Evolutionary conservation across 2,329 filamentous ascomycete genomes (phyloP).

Genomic region (Dothidotthia symphoricarpi): DNA sequence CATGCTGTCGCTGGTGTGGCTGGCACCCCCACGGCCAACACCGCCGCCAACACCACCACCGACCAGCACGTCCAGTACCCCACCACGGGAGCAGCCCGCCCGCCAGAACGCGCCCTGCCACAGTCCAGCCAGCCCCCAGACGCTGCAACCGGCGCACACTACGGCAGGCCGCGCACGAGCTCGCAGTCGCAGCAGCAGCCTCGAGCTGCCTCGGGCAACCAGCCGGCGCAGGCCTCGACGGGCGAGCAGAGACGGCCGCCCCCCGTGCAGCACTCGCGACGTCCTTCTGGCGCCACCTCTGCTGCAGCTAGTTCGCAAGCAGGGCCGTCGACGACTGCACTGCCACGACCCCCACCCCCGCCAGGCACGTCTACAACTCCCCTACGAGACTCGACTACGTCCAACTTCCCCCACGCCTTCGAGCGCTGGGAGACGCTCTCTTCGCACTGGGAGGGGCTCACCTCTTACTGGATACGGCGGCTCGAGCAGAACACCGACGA

Average conservation of each 20-base stretch:
- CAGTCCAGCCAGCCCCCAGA: conserved; percentile 25
- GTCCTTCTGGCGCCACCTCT: conserved; percentile 23
- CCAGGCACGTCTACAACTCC: conserved; percentile 28
- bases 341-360: conserved; percentile 27
- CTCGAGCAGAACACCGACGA: conserved; percentile 89
- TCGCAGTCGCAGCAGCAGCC: conserved; percentile 40
- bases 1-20: conserved; percentile 54
- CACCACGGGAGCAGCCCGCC: conserved; percentile 27
- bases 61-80: conserved; percentile 32
- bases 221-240: conserved; percentile 21
- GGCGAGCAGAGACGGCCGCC: conserved; percentile 33
- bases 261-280: conserved; percentile 31
- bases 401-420: conserved; percentile 91
- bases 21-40: conserved; percentile 36
- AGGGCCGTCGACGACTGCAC: conserved; percentile 27
- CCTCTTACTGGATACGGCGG: conserved; percentile 93
- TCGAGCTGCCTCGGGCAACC: conserved; percentile 28
- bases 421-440: conserved; percentile 97
- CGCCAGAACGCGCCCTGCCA: conserved; percentile 30
- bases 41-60: conserved; percentile 26
- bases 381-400: conserved; percentile 46
- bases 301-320: conserved; percentile 34
- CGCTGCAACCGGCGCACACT: conserved; percentile 26
- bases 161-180: conserved; percentile 31
- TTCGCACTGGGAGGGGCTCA: conserved; percentile 96